Evolutionary conservation across 1,139 yeast genomes (phyloP), one percentile per base, ranked within the genome.

Genomic region (Saccharomyces hybrid): DNA sequence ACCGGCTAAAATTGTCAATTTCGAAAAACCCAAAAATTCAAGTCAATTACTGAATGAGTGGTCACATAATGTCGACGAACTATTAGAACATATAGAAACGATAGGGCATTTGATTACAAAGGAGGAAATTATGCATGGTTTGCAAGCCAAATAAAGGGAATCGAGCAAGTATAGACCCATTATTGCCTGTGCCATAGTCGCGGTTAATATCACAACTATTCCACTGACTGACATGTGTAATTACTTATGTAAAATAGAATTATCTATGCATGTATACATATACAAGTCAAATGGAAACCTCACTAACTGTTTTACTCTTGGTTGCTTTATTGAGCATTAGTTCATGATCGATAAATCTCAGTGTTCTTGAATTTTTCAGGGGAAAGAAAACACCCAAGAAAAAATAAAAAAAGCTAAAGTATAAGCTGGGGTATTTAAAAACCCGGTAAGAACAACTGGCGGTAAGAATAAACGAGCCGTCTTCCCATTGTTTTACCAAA

Each of bases 101-200:
- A 88, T 93, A 64, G 97, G 97, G 56, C 99, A 95, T 73, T 78
- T 95, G 73, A 93, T 95, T 67, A 88, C 95, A 59, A 93, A 93
- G 73, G 99, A 93, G 71, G 97, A 93, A 70, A 90, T 93, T 88
- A 81, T 91, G 84, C 81, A 86, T 68, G 96, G 88, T 46, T 78
- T 84, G 58, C 83, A 82, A 59, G 71, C 73, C 50, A 62, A 61
- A 60, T 65, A 57, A 56, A 30, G 31, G 49, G 44, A 34, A 2
- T 25, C 25, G 26, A 28, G 25, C 5, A 23, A 41, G 11, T 23
- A 9, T 16, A 13, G 25, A 16, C 3, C 23, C 23, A 20, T 20
- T 20, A 20, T 20, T 20, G 26, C 47, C 26, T 42, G 13, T 20
- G 25, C 47, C 26, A 23, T 23, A 42, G 26, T 42, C 26, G 47